These are phyloP conservation scores for Psidium guajava DNA, from an alignment of 345 rosid species.

Conservation along the genomic window DNA sequence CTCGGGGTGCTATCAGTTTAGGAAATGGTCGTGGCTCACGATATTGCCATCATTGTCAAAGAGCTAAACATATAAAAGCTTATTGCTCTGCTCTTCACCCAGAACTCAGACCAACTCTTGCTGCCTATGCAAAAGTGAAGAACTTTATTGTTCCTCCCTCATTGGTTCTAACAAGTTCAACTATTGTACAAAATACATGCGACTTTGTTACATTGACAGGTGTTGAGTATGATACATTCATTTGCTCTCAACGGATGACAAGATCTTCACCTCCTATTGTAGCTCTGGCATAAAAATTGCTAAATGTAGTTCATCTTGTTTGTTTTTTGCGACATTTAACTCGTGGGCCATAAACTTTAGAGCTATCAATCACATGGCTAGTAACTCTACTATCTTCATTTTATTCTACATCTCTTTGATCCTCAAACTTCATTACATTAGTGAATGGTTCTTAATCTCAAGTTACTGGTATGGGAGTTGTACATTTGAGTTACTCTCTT, in stretches of 20 bases:
- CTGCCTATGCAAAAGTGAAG: not conserved
- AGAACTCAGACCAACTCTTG: not conserved
- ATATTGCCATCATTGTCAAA: not conserved
- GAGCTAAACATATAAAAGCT: not conserved
- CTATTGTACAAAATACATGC: no score
- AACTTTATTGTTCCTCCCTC: no score
- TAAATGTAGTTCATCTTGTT: no score
- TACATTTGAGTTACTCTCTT: not conserved
- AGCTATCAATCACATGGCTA: not conserved
- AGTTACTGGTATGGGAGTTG: not conserved
- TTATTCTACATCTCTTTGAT: not conserved
- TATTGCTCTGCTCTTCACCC: not conserved
- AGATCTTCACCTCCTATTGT: no score
- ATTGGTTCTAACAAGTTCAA: no score
- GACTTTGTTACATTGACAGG: no score
- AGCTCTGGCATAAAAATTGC: no score
- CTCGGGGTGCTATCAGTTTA: not conserved
- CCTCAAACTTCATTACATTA: not conserved
- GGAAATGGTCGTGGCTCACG: not conserved
- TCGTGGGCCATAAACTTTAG: not conserved
- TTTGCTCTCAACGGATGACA: no score
- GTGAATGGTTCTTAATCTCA: not conserved
- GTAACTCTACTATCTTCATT: not conserved
- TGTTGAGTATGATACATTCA: no score
- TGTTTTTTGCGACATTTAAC: fast-evolving